These are phyloP conservation scores for Cladosporium phlei DNA, from an alignment of 2,329 filamentous ascomycete species.

Conservation along the genomic window DNA sequence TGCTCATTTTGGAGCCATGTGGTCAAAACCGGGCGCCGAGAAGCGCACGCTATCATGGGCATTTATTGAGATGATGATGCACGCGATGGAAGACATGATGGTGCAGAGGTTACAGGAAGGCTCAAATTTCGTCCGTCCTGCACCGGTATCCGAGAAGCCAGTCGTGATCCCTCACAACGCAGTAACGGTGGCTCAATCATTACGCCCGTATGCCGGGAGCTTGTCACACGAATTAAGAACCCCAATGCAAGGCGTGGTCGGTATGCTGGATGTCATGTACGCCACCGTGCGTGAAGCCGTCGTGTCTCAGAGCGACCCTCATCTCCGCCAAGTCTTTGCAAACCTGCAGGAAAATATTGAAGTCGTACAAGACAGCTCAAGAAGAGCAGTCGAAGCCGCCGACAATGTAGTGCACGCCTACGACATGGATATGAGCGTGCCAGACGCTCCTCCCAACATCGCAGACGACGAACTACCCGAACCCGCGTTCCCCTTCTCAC, in stretches of 20 bases:
- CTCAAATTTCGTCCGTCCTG: conserved; percentile 40
- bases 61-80: conserved; percentile 63
- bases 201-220: conserved; percentile 68
- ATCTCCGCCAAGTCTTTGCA: conserved; percentile 53
- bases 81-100: conserved; percentile 64
- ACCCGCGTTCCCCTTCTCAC: conserved; percentile 22
- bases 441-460: conserved; percentile 49
- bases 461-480: conserved; percentile 24
- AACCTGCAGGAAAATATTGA: conserved; percentile 65
- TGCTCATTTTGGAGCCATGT: conserved; percentile 68
- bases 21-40: conserved; percentile 58
- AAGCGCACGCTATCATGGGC: conserved; percentile 58
- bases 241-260: conserved; percentile 71
- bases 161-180: conserved; percentile 51
- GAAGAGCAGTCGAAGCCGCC: conserved; percentile 66
- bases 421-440: conserved; percentile 69
- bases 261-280: conserved; percentile 73
- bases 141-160: conserved; percentile 25
- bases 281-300: conserved; percentile 64
- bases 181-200: conserved; percentile 56
- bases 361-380: conserved; percentile 67
- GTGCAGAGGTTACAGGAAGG: conserved; percentile 54
- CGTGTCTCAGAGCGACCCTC: conserved; percentile 48
- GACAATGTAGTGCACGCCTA: conserved; percentile 73
- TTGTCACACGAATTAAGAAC: conserved; percentile 68